Conservation (phyloP, 805 yeast genomes). For the Limtongia smithiae region DNA sequence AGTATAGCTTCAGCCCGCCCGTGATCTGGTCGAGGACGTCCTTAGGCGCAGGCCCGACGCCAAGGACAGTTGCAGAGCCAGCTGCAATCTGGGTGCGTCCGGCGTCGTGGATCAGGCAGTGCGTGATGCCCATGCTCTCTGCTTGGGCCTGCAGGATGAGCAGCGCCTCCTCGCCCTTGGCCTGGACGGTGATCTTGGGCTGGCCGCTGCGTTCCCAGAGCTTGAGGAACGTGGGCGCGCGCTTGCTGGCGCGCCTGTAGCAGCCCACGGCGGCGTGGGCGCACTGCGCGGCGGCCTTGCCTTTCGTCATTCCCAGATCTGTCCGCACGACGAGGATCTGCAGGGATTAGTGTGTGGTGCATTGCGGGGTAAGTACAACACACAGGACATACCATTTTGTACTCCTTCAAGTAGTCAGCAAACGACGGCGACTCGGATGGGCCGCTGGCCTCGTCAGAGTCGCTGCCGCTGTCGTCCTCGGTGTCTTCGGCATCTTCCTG, state of each 20-base stretch:
- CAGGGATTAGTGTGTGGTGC: background rate
- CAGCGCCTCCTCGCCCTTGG: constrained; percentile 61
- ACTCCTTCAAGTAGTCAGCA: constrained; percentile 14
- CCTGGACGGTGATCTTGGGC: constrained; percentile 83
- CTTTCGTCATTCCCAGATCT: constrained; percentile 88
- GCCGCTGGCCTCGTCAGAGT: constrained; percentile 9
- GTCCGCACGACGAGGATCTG: constrained; percentile 80
- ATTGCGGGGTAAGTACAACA: background rate
- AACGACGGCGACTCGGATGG: background rate
- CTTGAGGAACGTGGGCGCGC: constrained; percentile 58
- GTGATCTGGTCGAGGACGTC: constrained; percentile 75
- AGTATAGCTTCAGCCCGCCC: constrained; percentile 70
- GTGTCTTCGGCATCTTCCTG: constrained; percentile 1
- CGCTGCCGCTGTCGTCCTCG: constrained; percentile 3
- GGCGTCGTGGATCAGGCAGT: constrained; percentile 86
- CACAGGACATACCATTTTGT: constrained; percentile 19
- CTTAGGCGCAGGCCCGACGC: constrained; percentile 94
- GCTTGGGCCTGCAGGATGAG: constrained; percentile 78
- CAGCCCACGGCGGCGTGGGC: constrained; percentile 95
- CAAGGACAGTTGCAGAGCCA: constrained; percentile 94
- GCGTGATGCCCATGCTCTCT: constrained; percentile 69
- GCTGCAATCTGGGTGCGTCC: constrained; percentile 96
- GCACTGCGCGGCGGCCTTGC: constrained; percentile 96
- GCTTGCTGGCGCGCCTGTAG: constrained; percentile 55
- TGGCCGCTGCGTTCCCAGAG: constrained; percentile 87